Evolutionary conservation across 2,329 filamentous ascomycete genomes (phyloP), one percentile per base, ranked within the genome.

Genomic region (Colletotrichum lindemuthianum): DNA sequence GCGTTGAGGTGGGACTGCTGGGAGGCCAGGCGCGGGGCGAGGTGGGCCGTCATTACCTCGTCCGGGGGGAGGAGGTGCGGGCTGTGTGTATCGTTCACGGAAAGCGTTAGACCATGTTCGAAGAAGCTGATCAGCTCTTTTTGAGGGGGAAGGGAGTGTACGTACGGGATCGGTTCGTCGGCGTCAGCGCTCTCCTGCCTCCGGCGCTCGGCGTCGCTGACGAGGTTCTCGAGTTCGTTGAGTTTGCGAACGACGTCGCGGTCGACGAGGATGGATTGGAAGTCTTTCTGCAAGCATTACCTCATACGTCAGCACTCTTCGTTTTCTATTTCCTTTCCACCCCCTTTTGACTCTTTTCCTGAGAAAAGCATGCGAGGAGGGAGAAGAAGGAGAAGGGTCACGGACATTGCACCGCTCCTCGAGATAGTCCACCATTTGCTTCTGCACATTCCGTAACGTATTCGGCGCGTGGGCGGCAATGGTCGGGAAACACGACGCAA

Each of bases 401-500:
- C 75, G 24, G 67, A 84, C 82, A 73, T 81, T 77, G 68, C 86
- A 88, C 65, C 87, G 81, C 67, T 80, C 78, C 24, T 79, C 78
- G 66, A 90, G 73, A 68, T 85, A 79, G 12, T 81, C 82, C 10
- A 87, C 82, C 84, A 90, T 86, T 72, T 86, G 84, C 57, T 75
- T 74, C 77, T 88, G 87, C 44, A 89, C 82, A 68, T 82, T 80
- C 67, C 77, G 78, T 70, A 90, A 77, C 41, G 84, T 80, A 8
- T 74, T 77, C 32, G 84, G 84, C 16, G 85, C 81, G 66, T 79
- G 76, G 43, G 75, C 72, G 15, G 85, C 82, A n/a, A 89, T 79
- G 16, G 84, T 87, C 47, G 88, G 87, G 73, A 88, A 90, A 75
- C 88, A 90, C 2, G 82, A 78, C 2, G 83, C 82, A 69, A 90